Evolutionary conservation across 345 rosid genomes (phyloP).

Genomic region (Eucalyptus cloeziana): DNA sequence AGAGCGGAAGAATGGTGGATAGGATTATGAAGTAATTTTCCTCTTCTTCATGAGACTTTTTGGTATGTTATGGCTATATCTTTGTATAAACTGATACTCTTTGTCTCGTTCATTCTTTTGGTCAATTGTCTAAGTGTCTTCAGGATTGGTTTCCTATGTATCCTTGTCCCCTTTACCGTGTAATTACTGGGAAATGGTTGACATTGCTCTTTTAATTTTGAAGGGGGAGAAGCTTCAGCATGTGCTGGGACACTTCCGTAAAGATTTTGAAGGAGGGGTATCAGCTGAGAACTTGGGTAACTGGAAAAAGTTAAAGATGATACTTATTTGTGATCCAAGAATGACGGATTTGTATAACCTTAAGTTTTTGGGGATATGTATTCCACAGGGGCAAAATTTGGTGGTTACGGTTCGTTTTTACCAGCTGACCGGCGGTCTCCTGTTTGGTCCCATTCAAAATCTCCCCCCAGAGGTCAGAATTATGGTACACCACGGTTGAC

Average conservation of each 20-base stretch:
- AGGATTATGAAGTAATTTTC: background rate
- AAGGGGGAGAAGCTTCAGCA: slow-evolving; percentile 90
- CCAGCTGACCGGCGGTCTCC: slow-evolving; percentile 79
- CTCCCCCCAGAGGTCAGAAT: slow-evolving; percentile 44
- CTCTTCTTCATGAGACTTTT: background rate
- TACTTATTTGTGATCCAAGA: slow-evolving; percentile 10
- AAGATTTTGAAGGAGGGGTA: slow-evolving; percentile 96
- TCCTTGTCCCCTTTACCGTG: background rate
- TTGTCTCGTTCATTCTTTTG: background rate
- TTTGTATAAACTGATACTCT: background rate
- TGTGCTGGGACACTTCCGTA: slow-evolving; percentile 90
- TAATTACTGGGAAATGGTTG: background rate
- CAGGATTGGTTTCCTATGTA: background rate
- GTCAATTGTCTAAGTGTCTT: background rate
- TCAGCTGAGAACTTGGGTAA: slow-evolving; percentile 94
- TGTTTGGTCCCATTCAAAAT: slow-evolving; percentile 37
- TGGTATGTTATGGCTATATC: background rate
- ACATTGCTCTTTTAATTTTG: slow-evolving; percentile 4
- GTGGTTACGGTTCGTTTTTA: slow-evolving; percentile 97
- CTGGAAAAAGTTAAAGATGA: slow-evolving; percentile 5
- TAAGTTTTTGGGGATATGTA: slow-evolving; percentile 7
- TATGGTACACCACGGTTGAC: slow-evolving; percentile 43
- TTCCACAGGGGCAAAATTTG: slow-evolving; percentile 82
- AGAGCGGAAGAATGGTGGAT: background rate
- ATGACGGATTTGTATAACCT: background rate